phyloP scores from a whole-genome alignment of 2,329 filamentous ascomycete genomes.

The Pseudogymnoascus pannorum region DNA sequence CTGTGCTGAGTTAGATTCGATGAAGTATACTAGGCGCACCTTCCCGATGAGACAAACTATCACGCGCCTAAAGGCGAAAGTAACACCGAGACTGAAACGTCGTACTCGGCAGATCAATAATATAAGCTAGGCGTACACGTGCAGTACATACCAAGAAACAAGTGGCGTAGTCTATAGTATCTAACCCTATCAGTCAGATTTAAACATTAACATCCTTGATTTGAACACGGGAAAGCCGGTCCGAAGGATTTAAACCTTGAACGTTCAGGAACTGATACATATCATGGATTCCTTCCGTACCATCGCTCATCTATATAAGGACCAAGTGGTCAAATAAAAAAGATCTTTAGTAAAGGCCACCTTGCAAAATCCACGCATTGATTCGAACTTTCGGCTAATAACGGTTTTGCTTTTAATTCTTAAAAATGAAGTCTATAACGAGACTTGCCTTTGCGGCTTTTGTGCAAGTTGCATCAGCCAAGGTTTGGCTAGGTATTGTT shows the following conservation, averaged over 20 bases:
- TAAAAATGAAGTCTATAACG: slow-evolving; percentile 12
- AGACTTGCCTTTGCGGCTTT: slow-evolving; percentile 11
- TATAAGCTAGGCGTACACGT: not conserved
- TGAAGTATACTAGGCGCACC: not conserved
- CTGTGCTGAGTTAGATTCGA: not conserved
- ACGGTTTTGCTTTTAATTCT: not conserved
- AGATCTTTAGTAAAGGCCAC: not conserved
- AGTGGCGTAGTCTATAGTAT: not conserved
- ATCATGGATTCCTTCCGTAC: not conserved
- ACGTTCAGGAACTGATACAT: not conserved
- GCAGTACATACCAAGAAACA: not conserved
- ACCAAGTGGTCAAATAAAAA: not conserved
- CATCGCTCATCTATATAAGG: not conserved
- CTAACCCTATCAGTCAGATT: not conserved
- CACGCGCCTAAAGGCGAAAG: not conserved
- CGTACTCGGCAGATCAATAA: not conserved
- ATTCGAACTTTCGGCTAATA: too few species aligned
- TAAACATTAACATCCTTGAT: not conserved
- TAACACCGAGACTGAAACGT: not conserved
- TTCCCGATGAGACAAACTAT: not conserved
- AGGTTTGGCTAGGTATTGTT: not conserved
- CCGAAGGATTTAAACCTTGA: not conserved
- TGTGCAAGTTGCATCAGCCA: slow-evolving; percentile 10
- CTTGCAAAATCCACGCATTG: not conserved
- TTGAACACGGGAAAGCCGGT: not conserved